Base-by-base conservation (phyloP, 805 yeast species). In the Saccharomycopsis fibuligera region DNA sequence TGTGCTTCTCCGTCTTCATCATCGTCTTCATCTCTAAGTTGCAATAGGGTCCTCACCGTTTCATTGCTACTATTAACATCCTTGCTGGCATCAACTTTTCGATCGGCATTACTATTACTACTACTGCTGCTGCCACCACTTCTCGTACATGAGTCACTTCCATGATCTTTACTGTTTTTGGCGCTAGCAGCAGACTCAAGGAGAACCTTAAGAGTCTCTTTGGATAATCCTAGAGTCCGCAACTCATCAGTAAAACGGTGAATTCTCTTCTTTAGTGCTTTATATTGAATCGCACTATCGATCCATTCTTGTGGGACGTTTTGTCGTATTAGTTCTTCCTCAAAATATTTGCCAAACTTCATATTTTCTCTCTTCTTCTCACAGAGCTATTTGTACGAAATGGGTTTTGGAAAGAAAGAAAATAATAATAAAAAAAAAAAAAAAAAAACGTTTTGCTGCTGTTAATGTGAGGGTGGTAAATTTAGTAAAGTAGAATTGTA, bases 281-380 rank as follows among this genome's bases (percentile, higher is more conserved):
- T 84, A 61, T 84, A 84, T 55, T 83, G 86, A 41, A 84, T 83
- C 12, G 89, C 86, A 5, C 77, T 74, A 25, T 69, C 73, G 0
- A 75, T 66, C 93, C 93, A 84, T 21, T 78, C 82, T 24, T 67
- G 69, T 4, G 91, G 91, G 14, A 83, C 68, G 2, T 74, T 72
- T 43, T 79, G 83, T 47, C 75, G 81, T 33, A 68, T 68, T 22
- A 85, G 69, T 2, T 79, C 74, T 56, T 81, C 78, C 58, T 84
- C 83, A 49, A 81, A 75, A 4, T 76, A 73, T 60, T 84, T 85
- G 3, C 87, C 90, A 60, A 85, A 84, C 71, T 84, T 85, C 91
- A 85, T 85, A n/a, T n/a, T n/a, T n/a, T n/a, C n/a, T n/a, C n/a
- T n/a, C n/a, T n/a, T n/a, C n/a, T n/a, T n/a, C n/a, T n/a, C n/a